Evolutionary conservation across 1,139 yeast genomes (phyloP).

Genomic region (Scheffersomyces segobiensis): DNA sequence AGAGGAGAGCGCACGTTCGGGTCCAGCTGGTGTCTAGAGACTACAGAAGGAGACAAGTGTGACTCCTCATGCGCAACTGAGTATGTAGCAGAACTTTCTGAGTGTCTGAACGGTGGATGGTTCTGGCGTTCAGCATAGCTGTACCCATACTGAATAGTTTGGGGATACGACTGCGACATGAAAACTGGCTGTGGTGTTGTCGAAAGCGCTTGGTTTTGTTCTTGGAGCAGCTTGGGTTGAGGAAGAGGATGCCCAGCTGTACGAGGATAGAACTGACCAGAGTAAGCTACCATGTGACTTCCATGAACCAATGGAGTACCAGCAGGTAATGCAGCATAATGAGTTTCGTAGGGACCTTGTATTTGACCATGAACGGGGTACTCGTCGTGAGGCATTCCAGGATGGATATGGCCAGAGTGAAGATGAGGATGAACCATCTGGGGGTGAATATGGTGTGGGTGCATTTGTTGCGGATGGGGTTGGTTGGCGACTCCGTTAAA

Average conservation of each 20-base stretch:
- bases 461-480: not conserved
- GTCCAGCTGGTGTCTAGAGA: not conserved
- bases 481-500: not conserved
- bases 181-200: constrained; percentile 1
- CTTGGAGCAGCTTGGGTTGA: constrained; percentile 6
- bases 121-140: not conserved
- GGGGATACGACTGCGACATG: constrained; percentile 2
- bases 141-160: not conserved
- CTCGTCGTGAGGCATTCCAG: not conserved
- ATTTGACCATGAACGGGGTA: not conserved
- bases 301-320: not conserved
- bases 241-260: not conserved
- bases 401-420: not conserved
- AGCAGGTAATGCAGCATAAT: not conserved
- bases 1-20: not conserved
- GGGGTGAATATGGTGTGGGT: constrained; percentile 3
- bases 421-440: constrained; percentile 1
- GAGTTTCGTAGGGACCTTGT: not conserved
- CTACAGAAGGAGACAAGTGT: not conserved
- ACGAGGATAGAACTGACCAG: not conserved
- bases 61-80: too few relatives aligned
- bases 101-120: not conserved
- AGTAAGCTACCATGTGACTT: not conserved
- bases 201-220: constrained; percentile 1
- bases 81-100: not conserved